Evolutionary conservation across 1,139 yeast genomes (phyloP), one percentile per base, ranked within the genome.

Genomic region (Suhomyces kunorum): DNA sequence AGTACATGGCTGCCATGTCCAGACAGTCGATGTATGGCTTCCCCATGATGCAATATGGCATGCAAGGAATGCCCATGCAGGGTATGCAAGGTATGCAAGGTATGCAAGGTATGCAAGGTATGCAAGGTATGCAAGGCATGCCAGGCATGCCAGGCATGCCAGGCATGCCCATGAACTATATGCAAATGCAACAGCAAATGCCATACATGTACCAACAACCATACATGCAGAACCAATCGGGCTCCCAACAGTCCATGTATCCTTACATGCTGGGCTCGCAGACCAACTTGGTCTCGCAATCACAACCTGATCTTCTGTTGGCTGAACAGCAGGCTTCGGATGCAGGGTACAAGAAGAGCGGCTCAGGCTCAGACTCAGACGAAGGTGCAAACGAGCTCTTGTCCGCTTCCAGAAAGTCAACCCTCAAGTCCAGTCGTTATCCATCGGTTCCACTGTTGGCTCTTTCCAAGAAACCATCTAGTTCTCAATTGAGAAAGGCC

Each of bases 361-460:
- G 24, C 26, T 22, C 24, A 17, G 50, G 43, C 27, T 45, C 24
- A 17, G 50, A 43, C 27, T 45, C 45, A 11, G 54, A 52, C 17
- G 58, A 55, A 40, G 45, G 41, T 6, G 28, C 36, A 7, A 38
- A 35, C 20, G 58, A 50, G 33, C 53, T 68, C 34, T 44, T 67
- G 29, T 50, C 56, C 23, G 61, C 59, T 33, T 59, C 72, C 9
- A 56, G 75, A 45, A 58, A 51, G 32, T 59, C 68, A 12, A 63
- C 70, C 6, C 47, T 66, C 26, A 66, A 61, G 48, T 63, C 72
- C 6, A 68, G 56, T 41, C 55, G 76, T 38, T 66, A 56, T 37
- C 62, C 73, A 6, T 68, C 74, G 14, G 66, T 64, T 7, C 76
- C 76, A 5, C 55, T 50, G 53, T 40, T 49, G 27, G 42, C 47